Conservation (phyloP, 148 eudicot genomes). For the Camellia sinensis region DNA sequence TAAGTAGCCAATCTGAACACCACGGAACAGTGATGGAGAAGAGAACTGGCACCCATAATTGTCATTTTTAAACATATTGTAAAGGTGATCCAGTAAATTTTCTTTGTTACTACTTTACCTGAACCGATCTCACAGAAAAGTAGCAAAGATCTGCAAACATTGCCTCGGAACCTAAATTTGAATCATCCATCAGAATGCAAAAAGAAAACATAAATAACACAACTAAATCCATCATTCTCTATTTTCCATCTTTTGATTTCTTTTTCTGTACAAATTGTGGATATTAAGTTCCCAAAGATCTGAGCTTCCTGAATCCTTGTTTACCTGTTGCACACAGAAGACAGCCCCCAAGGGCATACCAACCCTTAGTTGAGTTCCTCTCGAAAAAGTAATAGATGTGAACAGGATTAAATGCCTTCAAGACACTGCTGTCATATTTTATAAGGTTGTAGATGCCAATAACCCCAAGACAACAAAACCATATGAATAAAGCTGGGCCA, state of each 20-base stretch:
- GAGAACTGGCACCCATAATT: neutral
- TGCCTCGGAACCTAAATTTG: constrained; percentile 88
- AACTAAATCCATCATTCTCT: neutral
- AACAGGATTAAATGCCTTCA: constrained; percentile 88
- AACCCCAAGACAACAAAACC: constrained; percentile 91
- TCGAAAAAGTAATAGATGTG: constrained; percentile 85
- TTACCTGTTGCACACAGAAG: constrained; percentile 92
- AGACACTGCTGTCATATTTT: constrained; percentile 70
- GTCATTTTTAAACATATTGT: constrained; percentile 3
- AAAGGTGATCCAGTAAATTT: neutral
- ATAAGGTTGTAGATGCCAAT: constrained; percentile 88
- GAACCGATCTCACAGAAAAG: constrained; percentile 96
- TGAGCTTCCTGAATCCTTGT: neutral
- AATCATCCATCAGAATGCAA: constrained; percentile 9
- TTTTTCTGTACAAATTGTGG: neutral
- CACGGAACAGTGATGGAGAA: constrained; percentile 1
- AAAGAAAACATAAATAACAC: neutral
- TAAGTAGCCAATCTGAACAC: neutral
- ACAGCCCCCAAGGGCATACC: constrained; percentile 98
- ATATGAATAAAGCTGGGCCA: constrained; percentile 92
- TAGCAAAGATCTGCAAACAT: constrained; percentile 99
- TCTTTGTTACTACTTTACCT: constrained; percentile 46
- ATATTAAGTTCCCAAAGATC: neutral
- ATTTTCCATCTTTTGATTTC: no score
- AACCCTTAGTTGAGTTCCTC: constrained; percentile 80